These are phyloP conservation scores for Salvia rosmarinus DNA, from an alignment of 257 asterid genomes.

Conservation along the genomic window DNA sequence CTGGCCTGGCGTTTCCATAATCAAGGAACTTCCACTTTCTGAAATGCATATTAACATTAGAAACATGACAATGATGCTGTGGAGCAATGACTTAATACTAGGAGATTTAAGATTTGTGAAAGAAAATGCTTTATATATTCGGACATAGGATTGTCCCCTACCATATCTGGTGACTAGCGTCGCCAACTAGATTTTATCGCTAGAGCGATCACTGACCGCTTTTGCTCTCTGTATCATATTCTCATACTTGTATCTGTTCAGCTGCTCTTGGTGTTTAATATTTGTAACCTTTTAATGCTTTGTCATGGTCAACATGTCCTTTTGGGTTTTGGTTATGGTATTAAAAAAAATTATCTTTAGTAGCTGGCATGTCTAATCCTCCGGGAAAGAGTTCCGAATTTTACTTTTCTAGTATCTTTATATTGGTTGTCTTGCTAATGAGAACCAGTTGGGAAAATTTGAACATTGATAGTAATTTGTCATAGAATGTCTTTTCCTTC, in stretches of 20 bases:
- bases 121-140: not conserved
- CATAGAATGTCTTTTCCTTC: slow-evolving; percentile 25
- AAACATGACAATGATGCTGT: slow-evolving; percentile 11
- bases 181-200: not conserved
- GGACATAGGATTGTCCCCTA: not conserved
- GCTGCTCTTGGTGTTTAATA: not conserved
- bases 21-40: not conserved
- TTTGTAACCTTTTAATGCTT: not conserved
- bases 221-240: not conserved
- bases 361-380: not conserved
- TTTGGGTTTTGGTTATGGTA: not conserved
- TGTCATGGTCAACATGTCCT: slow-evolving; percentile 12
- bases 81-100: not conserved
- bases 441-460: slow-evolving; percentile 22
- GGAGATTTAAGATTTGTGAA: not conserved
- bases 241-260: not conserved
- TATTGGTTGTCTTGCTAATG: slow-evolving; percentile 6
- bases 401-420: not conserved
- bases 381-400: not conserved
- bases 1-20: slow-evolving; percentile 2
- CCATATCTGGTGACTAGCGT: not conserved
- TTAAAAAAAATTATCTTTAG: too few relatives aligned
- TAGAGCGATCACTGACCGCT: not conserved
- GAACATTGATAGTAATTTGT: slow-evolving; percentile 7
- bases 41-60: slow-evolving; percentile 4